Percentiles rank a stretch among this genome's conserved stretches.
phyloP scores from a whole-genome alignment of 768 basidiomycete species.

The Neoboletus magnificus region DNA sequence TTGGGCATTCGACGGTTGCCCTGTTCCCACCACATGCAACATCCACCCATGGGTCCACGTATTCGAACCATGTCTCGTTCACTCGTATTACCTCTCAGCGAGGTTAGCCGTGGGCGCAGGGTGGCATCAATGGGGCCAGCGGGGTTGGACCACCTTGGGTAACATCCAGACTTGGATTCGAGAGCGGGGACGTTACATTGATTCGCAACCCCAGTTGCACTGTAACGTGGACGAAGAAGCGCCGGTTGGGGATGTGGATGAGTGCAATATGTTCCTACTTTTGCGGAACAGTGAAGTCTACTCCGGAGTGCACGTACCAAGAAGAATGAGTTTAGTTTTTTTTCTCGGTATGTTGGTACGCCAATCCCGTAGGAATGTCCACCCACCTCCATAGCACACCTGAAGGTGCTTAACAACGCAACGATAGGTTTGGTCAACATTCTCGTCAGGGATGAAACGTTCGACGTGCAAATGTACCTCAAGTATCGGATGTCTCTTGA shows the following conservation, averaged over 20 bases:
- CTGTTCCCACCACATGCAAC: background rate
- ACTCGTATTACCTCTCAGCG: background rate
- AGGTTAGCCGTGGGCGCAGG: background rate
- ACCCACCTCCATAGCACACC: too few species aligned
- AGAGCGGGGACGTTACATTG: too few species aligned
- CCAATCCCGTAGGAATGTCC: too few species aligned
- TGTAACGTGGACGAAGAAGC: too few species aligned
- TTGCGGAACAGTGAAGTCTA: background rate
- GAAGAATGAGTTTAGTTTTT: too few species aligned
- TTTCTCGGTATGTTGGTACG: too few species aligned
- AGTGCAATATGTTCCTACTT: background rate
- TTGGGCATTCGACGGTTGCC: background rate
- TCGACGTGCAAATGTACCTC: too few species aligned
- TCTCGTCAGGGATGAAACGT: too few species aligned
- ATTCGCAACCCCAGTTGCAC: background rate
- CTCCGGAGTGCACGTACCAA: background rate
- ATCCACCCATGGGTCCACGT: background rate
- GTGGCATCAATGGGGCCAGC: background rate
- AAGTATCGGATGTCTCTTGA: too few species aligned
- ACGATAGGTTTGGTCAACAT: too few species aligned
- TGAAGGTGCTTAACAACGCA: too few species aligned
- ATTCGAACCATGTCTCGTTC: background rate
- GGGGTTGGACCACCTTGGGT: background rate
- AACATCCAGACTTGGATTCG: background rate
- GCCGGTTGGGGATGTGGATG: background rate